A percentile compares a stretch with the other conserved stretches of the same genome.
phyloP scores from a whole-genome alignment of 371 early-diverging fungal genomes.

The Dinochytrium kinnereticum region DNA sequence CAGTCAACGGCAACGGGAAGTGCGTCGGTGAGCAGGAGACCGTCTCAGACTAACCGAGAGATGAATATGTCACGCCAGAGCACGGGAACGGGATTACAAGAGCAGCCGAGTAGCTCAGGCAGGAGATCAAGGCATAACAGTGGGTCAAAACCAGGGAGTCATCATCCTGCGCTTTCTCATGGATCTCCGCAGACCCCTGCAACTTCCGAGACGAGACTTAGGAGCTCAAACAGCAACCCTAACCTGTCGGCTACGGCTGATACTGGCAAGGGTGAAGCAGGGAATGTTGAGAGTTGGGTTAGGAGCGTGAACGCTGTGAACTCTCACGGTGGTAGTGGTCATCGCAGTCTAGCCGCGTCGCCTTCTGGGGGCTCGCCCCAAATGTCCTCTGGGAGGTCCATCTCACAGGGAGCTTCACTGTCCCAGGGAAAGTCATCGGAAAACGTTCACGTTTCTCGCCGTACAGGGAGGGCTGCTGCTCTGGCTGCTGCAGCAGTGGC shows the following conservation, averaged over 20 bases:
- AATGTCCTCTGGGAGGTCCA: too few relatives aligned
- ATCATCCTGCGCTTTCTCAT: too few relatives aligned
- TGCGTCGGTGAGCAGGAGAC: slow-evolving; percentile 5
- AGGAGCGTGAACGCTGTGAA: slow-evolving; percentile 11
- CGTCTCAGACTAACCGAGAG: background rate
- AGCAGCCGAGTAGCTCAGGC: too few relatives aligned
- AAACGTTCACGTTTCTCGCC: background rate
- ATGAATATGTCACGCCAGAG: background rate
- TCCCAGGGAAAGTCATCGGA: background rate
- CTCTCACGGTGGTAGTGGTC: too few relatives aligned
- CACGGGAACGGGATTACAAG: background rate
- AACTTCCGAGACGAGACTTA: background rate
- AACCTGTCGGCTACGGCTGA: background rate
- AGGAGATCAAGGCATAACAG: background rate
- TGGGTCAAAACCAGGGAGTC: too few relatives aligned
- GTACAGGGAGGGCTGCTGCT: slow-evolving; percentile 2
- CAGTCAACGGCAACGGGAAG: background rate
- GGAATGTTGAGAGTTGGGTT: slow-evolving; percentile 11
- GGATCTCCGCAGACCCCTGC: too few relatives aligned
- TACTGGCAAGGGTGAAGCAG: background rate
- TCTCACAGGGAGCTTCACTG: background rate
- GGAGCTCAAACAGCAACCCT: background rate
- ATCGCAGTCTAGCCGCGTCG: too few relatives aligned
- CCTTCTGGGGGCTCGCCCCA: too few relatives aligned
- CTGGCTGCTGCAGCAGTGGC: slow-evolving; percentile 2